Evolutionary conservation across 805 yeast species (phyloP), one percentile per base, ranked within the genome.

Genomic region (Kregervanrija delftensis): DNA sequence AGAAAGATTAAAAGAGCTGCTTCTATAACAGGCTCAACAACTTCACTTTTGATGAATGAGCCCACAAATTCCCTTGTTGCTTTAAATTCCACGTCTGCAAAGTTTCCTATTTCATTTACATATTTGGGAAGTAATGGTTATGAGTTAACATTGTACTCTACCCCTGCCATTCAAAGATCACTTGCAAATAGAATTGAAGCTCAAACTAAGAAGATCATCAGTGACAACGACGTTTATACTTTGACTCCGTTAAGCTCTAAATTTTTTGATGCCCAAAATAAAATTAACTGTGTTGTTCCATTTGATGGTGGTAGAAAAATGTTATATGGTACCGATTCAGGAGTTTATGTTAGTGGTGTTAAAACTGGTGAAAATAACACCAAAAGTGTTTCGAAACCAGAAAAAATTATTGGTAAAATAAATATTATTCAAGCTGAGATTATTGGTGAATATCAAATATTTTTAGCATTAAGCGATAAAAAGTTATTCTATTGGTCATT

Each of bases 241-340:
- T 68, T 83, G 50, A 79, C 82, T 13, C 83, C 88, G 49, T 72
- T 87, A 44, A 86, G 84, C 51, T 81, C 87, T 17, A 73, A 84
- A 49, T 79, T 79, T 56, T 90, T 90, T 63, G 88, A 80, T 51
- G 78, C 81, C 40, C 73, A 72, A 15, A 80, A 90, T 58, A 77
- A 84, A 49, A 86, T 91, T 55, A 89, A 87, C 59, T 89, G 97
- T 69, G 91, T 89, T 30, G 89, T 86, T 35, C 95, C 96, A 32
- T 84, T 86, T 62, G 96, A 93, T 59, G 96, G 96, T 43, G 98
- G 98, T 15, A 77, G 95, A 51, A 86, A 90, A 59, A 67, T 90
- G 51, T 63, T 93, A 33, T 90, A 86, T 58, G 98, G 98, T 37
- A 89, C 98, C 0, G 96, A 88, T 59, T 74, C 83, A 1, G 98